These are phyloP conservation scores for Suillus tomentosus DNA, from an alignment of 768 basidiomycete genomes.

Conservation along the genomic window DNA sequence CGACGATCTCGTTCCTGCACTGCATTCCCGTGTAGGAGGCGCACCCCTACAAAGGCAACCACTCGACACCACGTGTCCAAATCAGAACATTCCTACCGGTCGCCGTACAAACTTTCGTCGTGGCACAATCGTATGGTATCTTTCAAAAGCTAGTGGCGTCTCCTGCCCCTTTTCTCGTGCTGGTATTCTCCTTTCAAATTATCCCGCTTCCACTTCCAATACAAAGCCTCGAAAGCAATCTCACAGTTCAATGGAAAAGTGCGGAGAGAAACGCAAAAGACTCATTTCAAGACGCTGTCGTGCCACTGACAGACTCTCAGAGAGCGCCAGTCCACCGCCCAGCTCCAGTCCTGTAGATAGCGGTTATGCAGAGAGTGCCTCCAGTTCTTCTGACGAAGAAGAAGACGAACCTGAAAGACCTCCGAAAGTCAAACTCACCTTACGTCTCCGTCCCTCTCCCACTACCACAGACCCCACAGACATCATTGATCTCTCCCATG, in stretches of 20 bases:
- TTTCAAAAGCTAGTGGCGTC: conserved; percentile 71
- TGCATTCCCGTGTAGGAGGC: conserved; percentile 70
- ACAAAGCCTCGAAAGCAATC: conserved; percentile 37
- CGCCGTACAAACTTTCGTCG: conserved; percentile 71
- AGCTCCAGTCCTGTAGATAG: conserved; percentile 29
- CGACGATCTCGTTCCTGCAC: conserved; percentile 72
- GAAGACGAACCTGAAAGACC: conserved; percentile 37
- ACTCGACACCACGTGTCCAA: conserved; percentile 16
- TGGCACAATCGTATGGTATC: conserved; percentile 82
- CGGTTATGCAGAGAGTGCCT: conserved; percentile 26
- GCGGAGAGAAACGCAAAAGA: conserved; percentile 50
- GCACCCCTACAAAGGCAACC: conserved; percentile 46
- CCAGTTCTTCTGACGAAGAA: conserved; percentile 31
- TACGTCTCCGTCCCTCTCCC: conserved; percentile 53
- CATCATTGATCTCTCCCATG: conserved; percentile 45
- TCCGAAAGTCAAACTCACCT: conserved; percentile 70
- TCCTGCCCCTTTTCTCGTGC: conserved; percentile 75
- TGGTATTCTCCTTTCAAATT: conserved; percentile 73
- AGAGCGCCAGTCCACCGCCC: not conserved
- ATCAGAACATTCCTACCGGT: conserved; percentile 6
- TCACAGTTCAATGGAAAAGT: conserved; percentile 31
- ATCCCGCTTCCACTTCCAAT: conserved; percentile 44
- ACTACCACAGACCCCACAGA: conserved; percentile 28
- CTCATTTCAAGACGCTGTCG: conserved; percentile 15
- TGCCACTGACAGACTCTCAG: conserved; percentile 1